Evolutionary conservation across 805 yeast genomes (phyloP).

Genomic region (Komagataella mondaviorum): DNA sequence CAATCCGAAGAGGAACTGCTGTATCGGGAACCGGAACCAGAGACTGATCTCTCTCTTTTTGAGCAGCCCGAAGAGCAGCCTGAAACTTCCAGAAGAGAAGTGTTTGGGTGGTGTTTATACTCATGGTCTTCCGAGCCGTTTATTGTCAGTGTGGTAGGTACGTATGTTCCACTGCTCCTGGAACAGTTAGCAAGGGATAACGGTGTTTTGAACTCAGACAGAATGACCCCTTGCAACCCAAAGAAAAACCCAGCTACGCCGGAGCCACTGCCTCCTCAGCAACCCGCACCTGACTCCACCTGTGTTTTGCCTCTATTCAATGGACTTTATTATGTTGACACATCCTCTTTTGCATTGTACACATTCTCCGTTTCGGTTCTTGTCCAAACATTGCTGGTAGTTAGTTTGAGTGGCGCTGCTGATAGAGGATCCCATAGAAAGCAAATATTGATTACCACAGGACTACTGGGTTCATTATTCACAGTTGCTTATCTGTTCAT

Average conservation of each 20-base stretch:
- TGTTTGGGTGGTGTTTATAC: constrained; percentile 57
- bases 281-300: constrained; percentile 6
- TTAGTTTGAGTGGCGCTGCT: constrained; percentile 61
- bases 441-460: constrained; percentile 38
- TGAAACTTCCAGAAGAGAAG: constrained; percentile 26
- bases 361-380: constrained; percentile 62
- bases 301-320: constrained; percentile 21
- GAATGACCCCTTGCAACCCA: constrained; percentile 35
- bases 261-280: constrained; percentile 16
- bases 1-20: background rate
- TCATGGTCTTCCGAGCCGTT: constrained; percentile 75
- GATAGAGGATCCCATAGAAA: constrained; percentile 54
- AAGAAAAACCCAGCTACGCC: constrained; percentile 16
- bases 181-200: constrained; percentile 64
- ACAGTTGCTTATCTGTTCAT: constrained; percentile 32
- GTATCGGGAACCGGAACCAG: background rate
- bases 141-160: constrained; percentile 65
- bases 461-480: constrained; percentile 40
- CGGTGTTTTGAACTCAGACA: constrained; percentile 53
- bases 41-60: background rate
- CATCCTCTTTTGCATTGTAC: constrained; percentile 62
- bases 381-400: constrained; percentile 56
- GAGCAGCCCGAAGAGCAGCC: background rate
- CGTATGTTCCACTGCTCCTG: constrained; percentile 59
- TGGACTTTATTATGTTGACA: constrained; percentile 36